Evolutionary conservation across 768 basidiomycete species (phyloP).

Genomic region (Hygrophoropsis aurantiaca): DNA sequence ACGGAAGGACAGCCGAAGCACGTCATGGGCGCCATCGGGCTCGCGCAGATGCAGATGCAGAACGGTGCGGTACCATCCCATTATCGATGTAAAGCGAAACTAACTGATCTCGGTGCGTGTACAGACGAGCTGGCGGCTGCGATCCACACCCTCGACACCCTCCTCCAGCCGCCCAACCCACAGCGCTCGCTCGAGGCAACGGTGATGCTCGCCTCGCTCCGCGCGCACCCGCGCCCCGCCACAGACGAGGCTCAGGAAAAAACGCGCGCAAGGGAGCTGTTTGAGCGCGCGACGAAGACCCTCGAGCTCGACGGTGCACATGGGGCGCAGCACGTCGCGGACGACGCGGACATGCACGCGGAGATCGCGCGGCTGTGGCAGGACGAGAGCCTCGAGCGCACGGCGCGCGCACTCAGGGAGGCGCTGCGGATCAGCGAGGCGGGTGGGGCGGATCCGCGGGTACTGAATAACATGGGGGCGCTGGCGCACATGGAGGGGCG

Average conservation of each 20-base stretch:
- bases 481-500: conserved; percentile 71
- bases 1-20: conserved; percentile 72
- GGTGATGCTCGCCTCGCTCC: conserved; percentile 85
- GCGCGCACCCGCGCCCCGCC: conserved; percentile 79
- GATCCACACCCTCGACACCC: conserved; percentile 79
- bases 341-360: conserved; percentile 86
- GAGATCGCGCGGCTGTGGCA: conserved; percentile 92
- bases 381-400: conserved; percentile 72
- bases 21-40: conserved; percentile 76
- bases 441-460: conserved; percentile 54
- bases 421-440: conserved; percentile 66
- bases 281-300: conserved; percentile 71
- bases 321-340: conserved; percentile 53
- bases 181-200: conserved; percentile 79
- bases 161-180: conserved; percentile 64
- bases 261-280: conserved; percentile 73
- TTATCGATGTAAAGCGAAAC: background rate
- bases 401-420: conserved; percentile 69
- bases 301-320: conserved; percentile 62
- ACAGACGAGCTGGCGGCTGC: conserved; percentile 82
- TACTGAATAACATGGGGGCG: conserved; percentile 81
- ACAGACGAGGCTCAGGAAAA: conserved; percentile 74
- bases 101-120: conserved; percentile 2
- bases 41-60: conserved; percentile 84
- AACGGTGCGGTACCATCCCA: conserved; percentile 53